Conservation (phyloP, 768 basidiomycete species). For the Pholiota molesta region DNA sequence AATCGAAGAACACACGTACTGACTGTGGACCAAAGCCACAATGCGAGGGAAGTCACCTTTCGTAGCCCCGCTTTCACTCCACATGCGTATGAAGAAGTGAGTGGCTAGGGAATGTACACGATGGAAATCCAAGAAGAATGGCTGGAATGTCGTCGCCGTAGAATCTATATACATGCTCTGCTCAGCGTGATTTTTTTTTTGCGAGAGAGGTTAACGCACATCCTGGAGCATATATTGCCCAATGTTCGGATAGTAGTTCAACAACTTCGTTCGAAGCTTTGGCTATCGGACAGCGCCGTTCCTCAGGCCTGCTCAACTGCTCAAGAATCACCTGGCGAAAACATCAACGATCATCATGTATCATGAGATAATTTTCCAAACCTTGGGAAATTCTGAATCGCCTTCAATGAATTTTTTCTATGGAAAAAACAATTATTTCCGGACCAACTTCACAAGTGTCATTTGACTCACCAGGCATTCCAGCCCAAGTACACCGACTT, state of each 20-base stretch:
- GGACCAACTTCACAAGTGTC: not conserved
- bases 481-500: slow-evolving; percentile 79
- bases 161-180: slow-evolving; percentile 52
- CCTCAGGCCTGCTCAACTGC: slow-evolving; percentile 72
- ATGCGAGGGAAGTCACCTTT: slow-evolving; percentile 78
- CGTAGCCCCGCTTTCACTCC: slow-evolving; percentile 85
- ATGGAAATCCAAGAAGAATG: slow-evolving; percentile 86
- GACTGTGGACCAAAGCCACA: slow-evolving; percentile 77
- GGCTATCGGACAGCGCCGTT: slow-evolving; percentile 81
- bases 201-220: slow-evolving; percentile 50
- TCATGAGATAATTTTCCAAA: slow-evolving; percentile 28
- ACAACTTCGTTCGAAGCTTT: slow-evolving; percentile 86
- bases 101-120: slow-evolving; percentile 81
- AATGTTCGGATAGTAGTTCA: slow-evolving; percentile 81
- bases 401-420: slow-evolving; percentile 70
- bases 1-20: slow-evolving; percentile 52
- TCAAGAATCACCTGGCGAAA: slow-evolving; percentile 69
- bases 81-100: slow-evolving; percentile 90
- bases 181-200: not conserved
- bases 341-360: slow-evolving; percentile 9
- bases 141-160: slow-evolving; percentile 79
- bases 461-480: slow-evolving; percentile 70
- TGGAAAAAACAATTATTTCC: not conserved
- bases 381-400: slow-evolving; percentile 80
- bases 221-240: slow-evolving; percentile 84